phyloP scores from a whole-genome alignment of 129 eudicot species.

The Centrapalus pauciflorus region DNA sequence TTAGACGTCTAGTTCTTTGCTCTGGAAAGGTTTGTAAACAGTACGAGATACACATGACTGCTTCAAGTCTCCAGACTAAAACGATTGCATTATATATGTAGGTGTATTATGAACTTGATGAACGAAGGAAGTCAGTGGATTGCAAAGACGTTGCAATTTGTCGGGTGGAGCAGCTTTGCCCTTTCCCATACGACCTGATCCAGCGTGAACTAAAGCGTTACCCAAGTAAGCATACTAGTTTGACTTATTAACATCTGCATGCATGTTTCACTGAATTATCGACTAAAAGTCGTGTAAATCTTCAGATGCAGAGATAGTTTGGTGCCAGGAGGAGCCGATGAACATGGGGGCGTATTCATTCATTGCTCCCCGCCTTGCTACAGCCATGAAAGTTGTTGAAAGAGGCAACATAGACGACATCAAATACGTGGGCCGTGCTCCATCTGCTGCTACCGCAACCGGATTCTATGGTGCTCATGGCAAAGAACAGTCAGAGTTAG shows the following conservation, averaged over 20 bases:
- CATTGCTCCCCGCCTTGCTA: constrained; percentile 66
- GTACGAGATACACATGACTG: too few relatives aligned
- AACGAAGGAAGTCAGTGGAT: constrained; percentile 49
- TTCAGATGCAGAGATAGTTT: constrained; percentile 85
- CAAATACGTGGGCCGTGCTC: constrained; percentile 82
- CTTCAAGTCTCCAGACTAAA: background rate
- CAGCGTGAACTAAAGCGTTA: constrained; percentile 94
- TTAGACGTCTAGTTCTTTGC: constrained; percentile 83
- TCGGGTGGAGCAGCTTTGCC: constrained; percentile 94
- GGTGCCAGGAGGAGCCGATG: constrained; percentile 99
- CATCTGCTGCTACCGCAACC: constrained; percentile 97
- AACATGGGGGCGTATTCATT: constrained; percentile 89
- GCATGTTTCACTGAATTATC: too few relatives aligned
- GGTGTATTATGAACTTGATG: constrained; percentile 94
- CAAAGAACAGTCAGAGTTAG: constrained; percentile 73
- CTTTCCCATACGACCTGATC: constrained; percentile 91
- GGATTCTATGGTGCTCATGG: constrained; percentile 64
- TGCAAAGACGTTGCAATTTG: constrained; percentile 81
- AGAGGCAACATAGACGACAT: constrained; percentile 66
- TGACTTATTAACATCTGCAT: too few relatives aligned
- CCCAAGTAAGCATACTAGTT: constrained; percentile 89
- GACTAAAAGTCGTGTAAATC: background rate
- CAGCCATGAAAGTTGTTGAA: constrained; percentile 64
- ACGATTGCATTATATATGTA: constrained; percentile 17
- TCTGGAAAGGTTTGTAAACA: constrained; percentile 83